phyloP scores from a whole-genome alignment of 1,139 yeast genomes.

The Yamadazyma diddensiae region DNA sequence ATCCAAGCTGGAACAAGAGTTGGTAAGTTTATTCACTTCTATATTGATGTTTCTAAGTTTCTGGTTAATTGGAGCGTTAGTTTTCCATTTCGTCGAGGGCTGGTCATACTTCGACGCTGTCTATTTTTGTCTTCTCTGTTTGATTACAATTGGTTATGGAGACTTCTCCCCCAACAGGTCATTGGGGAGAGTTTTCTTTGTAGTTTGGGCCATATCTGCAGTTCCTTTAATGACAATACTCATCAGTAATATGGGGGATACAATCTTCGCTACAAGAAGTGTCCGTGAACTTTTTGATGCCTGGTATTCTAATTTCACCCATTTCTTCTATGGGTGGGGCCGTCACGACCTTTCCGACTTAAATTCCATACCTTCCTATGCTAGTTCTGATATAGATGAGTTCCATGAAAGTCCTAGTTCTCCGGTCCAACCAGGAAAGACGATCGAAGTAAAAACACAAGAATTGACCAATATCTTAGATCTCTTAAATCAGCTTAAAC shows the following conservation, averaged over 20 bases:
- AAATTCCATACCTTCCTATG: background rate
- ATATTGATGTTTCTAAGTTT: conserved; percentile 50
- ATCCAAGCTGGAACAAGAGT: conserved; percentile 29
- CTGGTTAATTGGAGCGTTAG: conserved; percentile 71
- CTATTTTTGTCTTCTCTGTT: conserved; percentile 72
- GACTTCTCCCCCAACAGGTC: conserved; percentile 60
- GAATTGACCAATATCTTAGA: conserved; percentile 17
- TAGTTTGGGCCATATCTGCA: conserved; percentile 76
- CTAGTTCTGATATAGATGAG: background rate
- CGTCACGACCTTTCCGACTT: background rate
- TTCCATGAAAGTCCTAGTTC: background rate
- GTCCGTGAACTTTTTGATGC: background rate
- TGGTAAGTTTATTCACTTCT: conserved; percentile 37
- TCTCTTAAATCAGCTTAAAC: conserved; percentile 22
- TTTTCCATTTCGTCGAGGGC: conserved; percentile 53
- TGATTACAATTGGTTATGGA: conserved; percentile 84
- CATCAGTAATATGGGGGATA: conserved; percentile 69
- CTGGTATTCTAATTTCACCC: background rate
- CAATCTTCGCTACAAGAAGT: conserved; percentile 35
- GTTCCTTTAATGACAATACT: conserved; percentile 85
- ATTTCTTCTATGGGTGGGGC: background rate
- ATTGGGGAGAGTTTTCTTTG: conserved; percentile 71
- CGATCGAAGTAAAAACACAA: background rate
- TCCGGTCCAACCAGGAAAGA: background rate
- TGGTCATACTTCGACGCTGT: conserved; percentile 71